Conservation (phyloP, 2,329 filamentous ascomycete genomes). For the Monilinia vaccinii-corymbosi region DNA sequence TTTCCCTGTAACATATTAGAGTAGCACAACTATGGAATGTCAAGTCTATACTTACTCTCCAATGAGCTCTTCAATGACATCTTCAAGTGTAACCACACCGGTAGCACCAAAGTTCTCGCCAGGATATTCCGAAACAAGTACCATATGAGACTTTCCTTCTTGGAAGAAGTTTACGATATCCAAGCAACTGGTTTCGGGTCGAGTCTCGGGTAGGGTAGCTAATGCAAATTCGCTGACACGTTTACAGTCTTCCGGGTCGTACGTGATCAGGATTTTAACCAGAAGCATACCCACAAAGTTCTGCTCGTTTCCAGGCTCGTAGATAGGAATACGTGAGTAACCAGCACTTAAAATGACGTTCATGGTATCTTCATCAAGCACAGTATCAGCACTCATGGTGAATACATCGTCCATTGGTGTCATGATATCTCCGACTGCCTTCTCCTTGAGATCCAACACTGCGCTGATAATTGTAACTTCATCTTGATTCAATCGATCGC, state of each 20-base stretch:
- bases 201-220: constrained; percentile 88
- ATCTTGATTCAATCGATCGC: constrained; percentile 86
- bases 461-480: constrained; percentile 98
- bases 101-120: constrained; percentile 86
- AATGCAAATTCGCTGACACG: constrained; percentile 84
- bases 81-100: constrained; percentile 91
- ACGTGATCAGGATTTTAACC: constrained; percentile 97
- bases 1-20: constrained; percentile 57
- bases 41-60: constrained; percentile 64
- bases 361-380: constrained; percentile 90
- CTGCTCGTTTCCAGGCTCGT: constrained; percentile 69
- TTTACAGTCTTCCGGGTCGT: constrained; percentile 82
- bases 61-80: constrained; percentile 97
- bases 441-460: constrained; percentile 91
- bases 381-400: constrained; percentile 88
- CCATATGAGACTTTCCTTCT: constrained; percentile 98
- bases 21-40: constrained; percentile 9
- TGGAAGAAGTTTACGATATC: constrained; percentile 99
- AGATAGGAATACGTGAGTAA: constrained; percentile 93
- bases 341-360: constrained; percentile 86
- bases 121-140: constrained; percentile 81
- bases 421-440: constrained; percentile 92
- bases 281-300: constrained; percentile 97
- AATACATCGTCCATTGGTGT: constrained; percentile 98
- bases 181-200: constrained; percentile 89